Conservation (phyloP, 257 asterid species). For the Solanum rostratum region DNA sequence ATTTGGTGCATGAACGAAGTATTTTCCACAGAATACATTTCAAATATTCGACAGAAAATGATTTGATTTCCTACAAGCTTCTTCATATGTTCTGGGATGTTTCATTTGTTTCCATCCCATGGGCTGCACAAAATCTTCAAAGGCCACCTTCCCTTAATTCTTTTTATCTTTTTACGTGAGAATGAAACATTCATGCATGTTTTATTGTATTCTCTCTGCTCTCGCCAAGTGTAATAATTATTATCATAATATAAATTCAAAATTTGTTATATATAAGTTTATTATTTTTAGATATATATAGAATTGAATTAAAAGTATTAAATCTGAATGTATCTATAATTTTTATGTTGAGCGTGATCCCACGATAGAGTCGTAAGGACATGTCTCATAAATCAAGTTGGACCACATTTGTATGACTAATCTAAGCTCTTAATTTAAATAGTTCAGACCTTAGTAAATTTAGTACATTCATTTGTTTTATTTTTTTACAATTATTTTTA, state of each 20-base stretch:
- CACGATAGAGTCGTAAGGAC: neutral
- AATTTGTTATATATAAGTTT: neutral
- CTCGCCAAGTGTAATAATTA: neutral
- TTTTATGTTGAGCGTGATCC: neutral
- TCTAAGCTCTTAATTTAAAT: neutral
- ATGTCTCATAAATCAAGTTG: neutral
- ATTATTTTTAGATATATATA: too few relatives aligned
- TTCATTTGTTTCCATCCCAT: conserved; percentile 28
- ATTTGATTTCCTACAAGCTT: conserved; percentile 13
- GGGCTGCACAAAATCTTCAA: conserved; percentile 15
- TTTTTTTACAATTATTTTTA: neutral
- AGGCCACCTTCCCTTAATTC: neutral
- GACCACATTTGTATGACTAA: neutral
- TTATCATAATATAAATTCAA: neutral
- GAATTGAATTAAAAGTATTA: neutral
- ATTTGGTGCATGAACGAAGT: neutral
- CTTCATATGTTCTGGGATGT: conserved; percentile 40
- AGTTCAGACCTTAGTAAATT: neutral
- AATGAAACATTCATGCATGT: conserved; percentile 12
- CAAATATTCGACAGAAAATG: neutral
- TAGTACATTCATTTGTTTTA: neutral
- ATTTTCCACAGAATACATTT: neutral
- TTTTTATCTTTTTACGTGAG: conserved; percentile 2
- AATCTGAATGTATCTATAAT: neutral
- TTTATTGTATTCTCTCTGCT: neutral